Conservation (phyloP, 768 basidiomycete species). For the Asterophora lycoperdoides region DNA sequence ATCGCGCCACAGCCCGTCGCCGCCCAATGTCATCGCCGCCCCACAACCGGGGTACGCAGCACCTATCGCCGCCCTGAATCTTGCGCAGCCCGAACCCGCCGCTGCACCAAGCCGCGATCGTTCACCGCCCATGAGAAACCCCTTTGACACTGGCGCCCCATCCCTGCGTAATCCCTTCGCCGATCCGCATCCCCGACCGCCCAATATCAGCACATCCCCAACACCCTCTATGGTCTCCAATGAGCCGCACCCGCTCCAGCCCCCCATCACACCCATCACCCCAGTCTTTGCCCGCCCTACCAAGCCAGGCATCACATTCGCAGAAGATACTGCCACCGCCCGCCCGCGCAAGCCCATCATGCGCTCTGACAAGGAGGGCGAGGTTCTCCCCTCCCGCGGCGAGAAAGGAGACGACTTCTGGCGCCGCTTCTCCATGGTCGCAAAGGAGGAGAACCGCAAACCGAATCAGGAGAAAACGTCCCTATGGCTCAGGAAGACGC, state of each 20-base stretch:
- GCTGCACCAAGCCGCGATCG: conserved; percentile 30
- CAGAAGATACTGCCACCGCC: conserved; percentile 29
- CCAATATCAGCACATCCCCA: not conserved
- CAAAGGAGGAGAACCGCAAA: conserved; percentile 54
- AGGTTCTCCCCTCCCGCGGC: conserved; percentile 60
- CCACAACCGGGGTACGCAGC: conserved; percentile 74
- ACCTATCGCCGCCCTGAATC: conserved; percentile 60
- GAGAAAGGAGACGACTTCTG: conserved; percentile 83
- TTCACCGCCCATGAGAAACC: conserved; percentile 17
- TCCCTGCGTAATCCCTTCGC: conserved; percentile 9
- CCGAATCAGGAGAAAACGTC: conserved; percentile 40
- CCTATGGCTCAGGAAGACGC: conserved; percentile 63
- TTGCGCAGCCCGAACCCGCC: conserved; percentile 45
- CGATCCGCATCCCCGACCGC: conserved; percentile 4
- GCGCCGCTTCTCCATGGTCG: conserved; percentile 82
- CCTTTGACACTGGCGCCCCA: not conserved
- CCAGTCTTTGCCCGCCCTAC: conserved; percentile 73
- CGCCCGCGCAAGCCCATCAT: conserved; percentile 48
- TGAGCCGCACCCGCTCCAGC: conserved; percentile 66
- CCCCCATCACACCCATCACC: conserved; percentile 74
- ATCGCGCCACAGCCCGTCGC: conserved; percentile 12
- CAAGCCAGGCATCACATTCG: conserved; percentile 39
- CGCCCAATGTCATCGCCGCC: conserved; percentile 49
- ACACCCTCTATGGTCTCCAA: conserved; percentile 7
- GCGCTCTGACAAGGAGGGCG: conserved; percentile 65